Evolutionary conservation across 306 rosid genomes (phyloP), one percentile per base, ranked within the genome.

Genomic region (Dicorynia guianensis): DNA sequence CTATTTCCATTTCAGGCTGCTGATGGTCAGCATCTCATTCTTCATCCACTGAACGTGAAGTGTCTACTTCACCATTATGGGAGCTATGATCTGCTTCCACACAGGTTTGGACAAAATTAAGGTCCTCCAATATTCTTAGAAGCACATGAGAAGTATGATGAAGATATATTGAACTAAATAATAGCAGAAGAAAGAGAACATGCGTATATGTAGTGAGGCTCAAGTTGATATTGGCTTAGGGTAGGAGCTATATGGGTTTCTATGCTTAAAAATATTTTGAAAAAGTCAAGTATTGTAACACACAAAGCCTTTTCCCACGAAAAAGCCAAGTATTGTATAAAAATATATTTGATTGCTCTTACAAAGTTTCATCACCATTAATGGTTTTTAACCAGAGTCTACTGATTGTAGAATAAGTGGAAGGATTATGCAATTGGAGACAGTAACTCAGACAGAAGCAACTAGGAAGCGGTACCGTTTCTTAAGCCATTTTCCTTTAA

Each of bases 1-100:
- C 73, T 61, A 30, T 85, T 49, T 82, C 84, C 43, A 55, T 90
- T 79, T 80, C 88, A 95, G 98, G 98, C 96, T 18, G 81, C 88
- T 35, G 98, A 95, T 89, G 98, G 98, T 77, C 98, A 95, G 85
- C 96, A 86, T 83, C 75, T 95, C 82, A 95, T 95, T 87, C 93
- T 95, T 80, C 97, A 95, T 90, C 90, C 98, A 10, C 75, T 95
- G 82, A 89, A 90, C 83, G 83, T 89, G 89, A 95, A 90, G 85
- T 92, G 97, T 81, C 91, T 95, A 74, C 86, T 95, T 74, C 91
- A 89, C 55, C 91, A 92, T 80, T 89, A 81, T 79, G 97, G 93
- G 79, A 81, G 91, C 71, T 90, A 89, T 71, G 91, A 87, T 78
- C 83, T 81, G 81, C 93, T 95, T 72, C 98, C 98, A 4, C 82